These are phyloP conservation scores for Bacterosira constricta DNA, from an alignment of 108 stramenopile genomes.

Conservation along the genomic window DNA sequence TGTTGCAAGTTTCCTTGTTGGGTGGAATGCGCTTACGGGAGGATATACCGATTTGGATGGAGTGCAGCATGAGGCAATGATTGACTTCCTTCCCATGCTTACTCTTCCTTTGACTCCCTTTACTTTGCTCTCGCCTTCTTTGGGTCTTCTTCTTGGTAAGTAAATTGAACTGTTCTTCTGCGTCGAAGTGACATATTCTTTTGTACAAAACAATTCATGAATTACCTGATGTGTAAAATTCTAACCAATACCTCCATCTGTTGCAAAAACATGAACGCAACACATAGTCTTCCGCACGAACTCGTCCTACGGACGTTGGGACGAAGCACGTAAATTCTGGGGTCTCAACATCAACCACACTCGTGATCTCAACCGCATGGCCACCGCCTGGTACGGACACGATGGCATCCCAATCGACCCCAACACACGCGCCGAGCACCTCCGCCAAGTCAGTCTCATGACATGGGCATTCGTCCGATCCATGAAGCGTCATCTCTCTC, in stretches of 20 bases:
- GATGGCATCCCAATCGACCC: conserved; percentile 35
- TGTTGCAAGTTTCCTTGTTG: conserved; percentile 53
- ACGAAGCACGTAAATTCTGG: conserved; percentile 86
- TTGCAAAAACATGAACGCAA: neutral
- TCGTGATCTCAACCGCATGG: conserved; percentile 73
- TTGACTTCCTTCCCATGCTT: conserved; percentile 36
- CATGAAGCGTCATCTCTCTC: conserved; percentile 79
- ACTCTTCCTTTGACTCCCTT: conserved; percentile 68
- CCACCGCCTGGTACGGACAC: conserved; percentile 63
- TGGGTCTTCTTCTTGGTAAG: conserved; percentile 77
- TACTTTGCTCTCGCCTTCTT: conserved; percentile 63
- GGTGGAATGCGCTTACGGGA: conserved; percentile 58
- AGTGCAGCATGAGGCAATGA: conserved; percentile 44
- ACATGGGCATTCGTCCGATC: conserved; percentile 79
- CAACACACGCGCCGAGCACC: conserved; percentile 50
- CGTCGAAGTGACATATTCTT: neutral
- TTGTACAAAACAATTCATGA: neutral
- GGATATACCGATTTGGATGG: conserved; percentile 70
- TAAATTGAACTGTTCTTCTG: neutral
- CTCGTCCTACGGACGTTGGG: conserved; percentile 79
- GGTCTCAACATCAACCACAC: conserved; percentile 84
- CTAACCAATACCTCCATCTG: neutral
- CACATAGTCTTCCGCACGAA: conserved; percentile 79
- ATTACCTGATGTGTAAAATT: neutral
- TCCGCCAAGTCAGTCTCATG: conserved; percentile 53